Evolutionary conservation across 2,329 filamentous ascomycete genomes (phyloP).

Genomic region (Colletotrichum sp.): DNA sequence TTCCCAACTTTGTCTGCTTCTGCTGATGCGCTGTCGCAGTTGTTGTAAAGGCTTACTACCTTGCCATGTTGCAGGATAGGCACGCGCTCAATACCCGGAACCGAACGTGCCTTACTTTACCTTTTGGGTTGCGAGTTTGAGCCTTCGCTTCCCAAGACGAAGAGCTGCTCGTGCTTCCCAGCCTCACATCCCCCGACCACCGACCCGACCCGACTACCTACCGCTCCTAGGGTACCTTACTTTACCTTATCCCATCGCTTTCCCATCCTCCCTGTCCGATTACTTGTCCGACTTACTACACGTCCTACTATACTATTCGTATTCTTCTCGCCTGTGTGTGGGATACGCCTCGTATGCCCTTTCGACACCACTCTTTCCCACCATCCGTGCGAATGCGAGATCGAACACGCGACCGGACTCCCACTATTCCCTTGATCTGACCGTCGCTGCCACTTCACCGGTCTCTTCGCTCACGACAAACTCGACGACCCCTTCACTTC

Average conservation of each 20-base stretch:
- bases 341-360: conserved; percentile 2
- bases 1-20: neutral
- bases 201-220: neutral
- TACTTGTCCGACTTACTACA: neutral
- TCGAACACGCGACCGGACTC: neutral
- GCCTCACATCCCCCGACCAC: neutral
- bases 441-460: neutral
- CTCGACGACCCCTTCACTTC: neutral
- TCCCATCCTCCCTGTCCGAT: neutral
- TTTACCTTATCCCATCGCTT: neutral
- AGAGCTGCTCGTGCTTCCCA: neutral
- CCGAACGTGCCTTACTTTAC: neutral
- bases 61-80: neutral
- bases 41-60: neutral
- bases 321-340: neutral
- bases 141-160: neutral
- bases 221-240: neutral
- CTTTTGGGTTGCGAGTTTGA: neutral
- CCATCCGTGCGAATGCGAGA: conserved; percentile 1
- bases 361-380: neutral
- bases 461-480: neutral
- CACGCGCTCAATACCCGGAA: neutral
- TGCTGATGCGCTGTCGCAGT: neutral
- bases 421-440: neutral
- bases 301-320: neutral